Conservation (phyloP, 768 basidiomycete species). For the Suillus discolor region DNA sequence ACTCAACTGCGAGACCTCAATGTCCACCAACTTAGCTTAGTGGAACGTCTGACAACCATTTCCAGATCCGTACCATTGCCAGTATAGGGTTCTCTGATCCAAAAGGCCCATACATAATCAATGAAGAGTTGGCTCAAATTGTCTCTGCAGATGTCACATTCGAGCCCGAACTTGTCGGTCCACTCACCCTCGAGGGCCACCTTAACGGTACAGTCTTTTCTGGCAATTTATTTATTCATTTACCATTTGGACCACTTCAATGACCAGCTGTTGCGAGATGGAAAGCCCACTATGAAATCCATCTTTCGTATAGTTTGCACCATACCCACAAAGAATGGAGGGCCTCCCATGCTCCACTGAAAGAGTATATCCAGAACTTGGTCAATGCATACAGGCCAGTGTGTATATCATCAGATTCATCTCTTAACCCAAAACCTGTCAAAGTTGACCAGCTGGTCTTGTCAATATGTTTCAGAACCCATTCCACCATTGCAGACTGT, state of each 20-base stretch:
- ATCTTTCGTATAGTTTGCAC: constrained; percentile 42
- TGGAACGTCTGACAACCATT: neutral
- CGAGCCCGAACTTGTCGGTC: constrained; percentile 24
- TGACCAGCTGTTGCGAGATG: neutral
- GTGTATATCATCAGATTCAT: neutral
- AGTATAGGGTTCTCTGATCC: constrained; percentile 51
- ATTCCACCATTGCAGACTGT: constrained; percentile 41
- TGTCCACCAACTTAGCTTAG: neutral
- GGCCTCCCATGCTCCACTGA: constrained; percentile 14
- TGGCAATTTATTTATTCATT: constrained; percentile 30
- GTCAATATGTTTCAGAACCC: constrained; percentile 45
- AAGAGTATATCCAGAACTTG: constrained; percentile 7
- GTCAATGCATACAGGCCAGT: neutral
- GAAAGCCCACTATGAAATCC: constrained; percentile 1
- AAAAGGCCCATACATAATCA: constrained; percentile 21
- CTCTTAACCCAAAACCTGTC: constrained; percentile 25
- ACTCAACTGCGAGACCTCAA: constrained; percentile 11
- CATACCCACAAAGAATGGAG: constrained; percentile 23
- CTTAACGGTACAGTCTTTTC: constrained; percentile 21
- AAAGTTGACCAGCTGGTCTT: constrained; percentile 37
- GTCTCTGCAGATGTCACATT: constrained; percentile 40
- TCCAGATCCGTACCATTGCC: constrained; percentile 43
- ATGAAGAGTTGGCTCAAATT: too few species aligned
- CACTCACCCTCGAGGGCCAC: constrained; percentile 13
- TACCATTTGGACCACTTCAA: too few species aligned